These are phyloP conservation scores for Xylariales sp. DNA, from an alignment of 2,329 filamentous ascomycete species.

Conservation along the genomic window DNA sequence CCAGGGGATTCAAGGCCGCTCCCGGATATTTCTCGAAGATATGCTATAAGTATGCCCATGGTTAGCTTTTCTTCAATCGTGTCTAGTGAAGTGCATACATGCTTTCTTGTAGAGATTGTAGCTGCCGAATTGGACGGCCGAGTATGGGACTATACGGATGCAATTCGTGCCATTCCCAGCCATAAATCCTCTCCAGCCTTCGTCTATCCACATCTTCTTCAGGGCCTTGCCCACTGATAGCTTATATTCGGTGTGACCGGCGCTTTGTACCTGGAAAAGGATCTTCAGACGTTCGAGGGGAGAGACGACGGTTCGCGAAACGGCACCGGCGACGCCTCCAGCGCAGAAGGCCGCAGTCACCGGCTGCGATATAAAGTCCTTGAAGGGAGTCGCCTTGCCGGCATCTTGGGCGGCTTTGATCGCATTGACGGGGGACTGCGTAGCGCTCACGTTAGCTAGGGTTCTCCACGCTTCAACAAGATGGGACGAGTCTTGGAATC, in stretches of 20 bases:
- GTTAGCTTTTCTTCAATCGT: slow-evolving; percentile 9
- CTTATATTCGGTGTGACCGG: slow-evolving; percentile 86
- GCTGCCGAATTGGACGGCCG: slow-evolving; percentile 94
- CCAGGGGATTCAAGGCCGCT: slow-evolving; percentile 65
- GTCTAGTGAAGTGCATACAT: slow-evolving; percentile 12
- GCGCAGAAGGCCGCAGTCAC: slow-evolving; percentile 89
- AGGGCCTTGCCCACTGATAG: slow-evolving; percentile 85
- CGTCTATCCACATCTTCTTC: slow-evolving; percentile 92
- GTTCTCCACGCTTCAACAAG: slow-evolving; percentile 7
- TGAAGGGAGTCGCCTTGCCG: slow-evolving; percentile 30
- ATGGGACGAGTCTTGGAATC: slow-evolving; percentile 6
- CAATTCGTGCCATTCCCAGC: slow-evolving; percentile 97
- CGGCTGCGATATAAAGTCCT: slow-evolving; percentile 66
- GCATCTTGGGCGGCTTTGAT: slow-evolving; percentile 26
- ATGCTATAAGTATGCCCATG: slow-evolving; percentile 36
- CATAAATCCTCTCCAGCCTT: slow-evolving; percentile 97
- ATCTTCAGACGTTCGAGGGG: slow-evolving; percentile 96
- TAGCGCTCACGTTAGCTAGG: slow-evolving; percentile 13
- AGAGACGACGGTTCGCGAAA: slow-evolving; percentile 96
- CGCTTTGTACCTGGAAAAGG: slow-evolving; percentile 92
- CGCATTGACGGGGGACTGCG: slow-evolving; percentile 21
- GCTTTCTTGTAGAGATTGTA: slow-evolving; percentile 97
- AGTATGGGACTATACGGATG: slow-evolving; percentile 96
- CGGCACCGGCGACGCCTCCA: slow-evolving; percentile 88
- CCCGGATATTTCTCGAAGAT: slow-evolving; percentile 75